Base-by-base conservation (phyloP, 257 asterid genomes). In the Capsicum pubescens region DNA sequence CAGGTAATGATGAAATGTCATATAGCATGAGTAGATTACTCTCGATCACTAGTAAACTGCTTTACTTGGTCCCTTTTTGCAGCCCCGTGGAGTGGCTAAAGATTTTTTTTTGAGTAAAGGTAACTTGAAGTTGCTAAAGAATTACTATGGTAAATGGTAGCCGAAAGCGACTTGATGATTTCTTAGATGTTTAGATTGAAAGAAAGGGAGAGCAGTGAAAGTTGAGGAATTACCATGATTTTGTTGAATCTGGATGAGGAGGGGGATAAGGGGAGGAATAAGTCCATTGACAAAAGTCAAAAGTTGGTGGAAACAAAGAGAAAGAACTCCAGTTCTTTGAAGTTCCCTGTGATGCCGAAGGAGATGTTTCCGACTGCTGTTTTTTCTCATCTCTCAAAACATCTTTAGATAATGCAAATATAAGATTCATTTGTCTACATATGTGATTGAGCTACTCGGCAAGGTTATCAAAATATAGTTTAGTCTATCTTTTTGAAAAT, bases 401-500 rank as follows among this genome's bases (percentile, higher is more conserved):
- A 0, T 52, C 46, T 52, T 52, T 21, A 26, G 61, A 21, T 76
- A 52, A 21, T 52, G 60, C 64, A 54, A 76, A 52, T 14, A 76
- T 76, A 21, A 72, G 35, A 52, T 76, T 52, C 63, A 21, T 3
- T 14, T 76, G 46, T 76, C 63, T 12, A 21, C 48, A 13, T 11
- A 76, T 76, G 14, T 76, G 63, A 76, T 76, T 76, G 81, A 26
- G 81, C n/a, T 52, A 1, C 13, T 13, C 59, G 59, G 13, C 59
- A 55, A 12, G 59, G 59, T 55, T 55, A 55, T 55, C 59, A 55
- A 55, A 16, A 57, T 15, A 17, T 58, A 58, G 63, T 58, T 16
- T 59, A 8, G 66, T 59, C 32, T 17, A 7, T 32, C 32, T 59
- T 59, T 59, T 21, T 8, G 57, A 54, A 48, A 19, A 50, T 12